Conservation (phyloP, 805 yeast genomes). For the Lachancea quebecensis region DNA sequence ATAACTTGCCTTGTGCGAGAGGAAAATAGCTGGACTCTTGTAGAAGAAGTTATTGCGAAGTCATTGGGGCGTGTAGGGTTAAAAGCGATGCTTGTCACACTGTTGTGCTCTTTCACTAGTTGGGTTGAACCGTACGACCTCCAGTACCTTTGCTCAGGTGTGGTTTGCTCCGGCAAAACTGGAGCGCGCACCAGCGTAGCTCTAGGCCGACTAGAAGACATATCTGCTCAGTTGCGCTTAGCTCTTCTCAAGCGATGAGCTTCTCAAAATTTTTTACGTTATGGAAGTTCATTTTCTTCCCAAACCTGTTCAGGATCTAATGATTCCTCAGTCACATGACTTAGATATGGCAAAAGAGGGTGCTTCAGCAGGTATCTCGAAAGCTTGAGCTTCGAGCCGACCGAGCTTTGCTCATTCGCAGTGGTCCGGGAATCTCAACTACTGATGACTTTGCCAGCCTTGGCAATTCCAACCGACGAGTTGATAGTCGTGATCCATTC, state of each 20-base stretch:
- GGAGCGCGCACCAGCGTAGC: conserved; percentile 63
- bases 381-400: too few relatives aligned
- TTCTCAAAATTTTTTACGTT: neutral
- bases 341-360: too few relatives aligned
- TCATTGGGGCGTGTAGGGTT: conserved; percentile 83
- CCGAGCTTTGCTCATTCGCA: too few relatives aligned
- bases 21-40: conserved; percentile 86
- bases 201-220: conserved; percentile 71
- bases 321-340: neutral
- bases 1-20: conserved; percentile 90
- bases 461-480: too few relatives aligned
- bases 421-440: too few relatives aligned
- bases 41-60: conserved; percentile 86
- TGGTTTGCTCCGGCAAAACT: conserved; percentile 67
- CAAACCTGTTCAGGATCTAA: neutral
- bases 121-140: conserved; percentile 79
- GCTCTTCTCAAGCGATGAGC: conserved; percentile 3
- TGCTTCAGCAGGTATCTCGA: too few relatives aligned
- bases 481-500: too few relatives aligned
- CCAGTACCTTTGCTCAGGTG: conserved; percentile 95
- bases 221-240: conserved; percentile 20
- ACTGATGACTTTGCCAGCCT: too few relatives aligned
- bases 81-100: conserved; percentile 81
- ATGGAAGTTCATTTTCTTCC: neutral
- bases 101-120: conserved; percentile 86